Conservation (phyloP, 495 filamentous ascomycete species). For the Chaetomium fimeti region DNA sequence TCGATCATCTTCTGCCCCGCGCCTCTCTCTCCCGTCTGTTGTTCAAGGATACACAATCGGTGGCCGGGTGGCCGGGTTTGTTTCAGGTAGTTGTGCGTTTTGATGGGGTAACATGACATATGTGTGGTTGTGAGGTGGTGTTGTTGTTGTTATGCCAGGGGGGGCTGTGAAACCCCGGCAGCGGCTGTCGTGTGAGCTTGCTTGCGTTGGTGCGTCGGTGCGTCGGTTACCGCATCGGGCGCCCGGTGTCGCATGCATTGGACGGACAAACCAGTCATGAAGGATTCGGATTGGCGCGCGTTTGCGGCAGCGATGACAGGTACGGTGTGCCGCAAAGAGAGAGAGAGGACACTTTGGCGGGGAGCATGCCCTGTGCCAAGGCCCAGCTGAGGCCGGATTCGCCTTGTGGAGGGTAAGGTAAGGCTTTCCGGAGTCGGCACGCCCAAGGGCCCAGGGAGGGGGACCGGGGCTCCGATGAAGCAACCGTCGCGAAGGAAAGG, state of each 20-base stretch:
- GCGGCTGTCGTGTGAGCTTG: constrained; percentile 4
- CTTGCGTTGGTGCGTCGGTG: too few relatives aligned
- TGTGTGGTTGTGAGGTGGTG: too few relatives aligned
- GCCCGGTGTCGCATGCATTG: background rate
- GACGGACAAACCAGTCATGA: background rate
- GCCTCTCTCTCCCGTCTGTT: constrained; percentile 1
- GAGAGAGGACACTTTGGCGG: background rate
- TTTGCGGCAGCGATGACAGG: constrained; percentile 17
- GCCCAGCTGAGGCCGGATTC: constrained; percentile 22
- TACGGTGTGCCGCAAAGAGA: background rate
- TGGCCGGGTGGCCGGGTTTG: too few relatives aligned
- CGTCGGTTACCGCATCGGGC: constrained; percentile 11
- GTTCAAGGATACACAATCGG: background rate
- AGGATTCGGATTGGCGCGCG: constrained; percentile 14
- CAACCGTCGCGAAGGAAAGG: constrained; percentile 27
- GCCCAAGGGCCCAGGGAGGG: background rate
- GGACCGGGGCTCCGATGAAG: constrained; percentile 25
- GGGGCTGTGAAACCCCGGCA: constrained; percentile 9
- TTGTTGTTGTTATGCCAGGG: background rate
- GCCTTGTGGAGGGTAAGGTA: constrained; percentile 24
- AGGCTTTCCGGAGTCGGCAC: constrained; percentile 18
- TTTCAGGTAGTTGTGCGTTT: too few relatives aligned
- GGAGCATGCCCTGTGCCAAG: constrained; percentile 17
- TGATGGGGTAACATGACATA: too few relatives aligned
- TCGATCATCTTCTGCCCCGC: too few relatives aligned